These are phyloP conservation scores for Pythium aristosporum DNA, from an alignment of 352 stramenopile genomes.

Conservation along the genomic window DNA sequence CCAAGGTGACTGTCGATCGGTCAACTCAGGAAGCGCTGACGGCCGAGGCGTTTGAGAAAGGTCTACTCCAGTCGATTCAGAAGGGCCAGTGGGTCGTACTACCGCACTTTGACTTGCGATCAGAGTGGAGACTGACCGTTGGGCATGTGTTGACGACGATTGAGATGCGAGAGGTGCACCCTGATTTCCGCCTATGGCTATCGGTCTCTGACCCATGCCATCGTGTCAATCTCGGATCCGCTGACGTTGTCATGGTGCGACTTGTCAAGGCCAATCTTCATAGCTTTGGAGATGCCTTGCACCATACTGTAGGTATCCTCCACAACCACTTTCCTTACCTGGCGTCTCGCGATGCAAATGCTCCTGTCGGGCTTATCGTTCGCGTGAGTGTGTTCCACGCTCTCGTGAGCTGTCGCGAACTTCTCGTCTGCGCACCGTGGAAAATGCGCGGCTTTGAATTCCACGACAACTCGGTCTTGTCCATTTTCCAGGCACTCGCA, in stretches of 20 bases:
- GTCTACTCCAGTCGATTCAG: constrained; percentile 37
- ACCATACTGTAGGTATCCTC: not conserved
- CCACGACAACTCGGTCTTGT: not conserved
- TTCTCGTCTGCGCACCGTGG: not conserved
- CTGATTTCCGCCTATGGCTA: constrained; percentile 68
- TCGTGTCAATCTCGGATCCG: not conserved
- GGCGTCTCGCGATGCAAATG: constrained; percentile 3
- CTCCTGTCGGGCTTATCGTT: constrained; percentile 12
- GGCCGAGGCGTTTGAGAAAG: constrained; percentile 33
- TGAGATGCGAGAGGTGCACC: constrained; percentile 31
- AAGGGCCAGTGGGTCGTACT: constrained; percentile 62
- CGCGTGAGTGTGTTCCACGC: constrained; percentile 16
- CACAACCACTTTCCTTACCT: constrained; percentile 14
- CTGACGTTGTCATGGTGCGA: not conserved
- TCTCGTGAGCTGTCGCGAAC: constrained; percentile 11
- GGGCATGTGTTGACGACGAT: constrained; percentile 35
- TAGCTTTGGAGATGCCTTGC: not conserved
- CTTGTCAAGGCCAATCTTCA: constrained; percentile 6
- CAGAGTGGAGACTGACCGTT: constrained; percentile 27
- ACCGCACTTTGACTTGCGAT: constrained; percentile 32
- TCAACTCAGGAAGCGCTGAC: constrained; percentile 13
- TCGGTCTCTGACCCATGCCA: constrained; percentile 23
- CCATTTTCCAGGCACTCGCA: not conserved
- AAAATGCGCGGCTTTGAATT: constrained; percentile 1
- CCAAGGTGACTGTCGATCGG: constrained; percentile 37